Evolutionary conservation across 345 rosid genomes (phyloP), one percentile per base, ranked within the genome.

Genomic region (Mercurialis annua): DNA sequence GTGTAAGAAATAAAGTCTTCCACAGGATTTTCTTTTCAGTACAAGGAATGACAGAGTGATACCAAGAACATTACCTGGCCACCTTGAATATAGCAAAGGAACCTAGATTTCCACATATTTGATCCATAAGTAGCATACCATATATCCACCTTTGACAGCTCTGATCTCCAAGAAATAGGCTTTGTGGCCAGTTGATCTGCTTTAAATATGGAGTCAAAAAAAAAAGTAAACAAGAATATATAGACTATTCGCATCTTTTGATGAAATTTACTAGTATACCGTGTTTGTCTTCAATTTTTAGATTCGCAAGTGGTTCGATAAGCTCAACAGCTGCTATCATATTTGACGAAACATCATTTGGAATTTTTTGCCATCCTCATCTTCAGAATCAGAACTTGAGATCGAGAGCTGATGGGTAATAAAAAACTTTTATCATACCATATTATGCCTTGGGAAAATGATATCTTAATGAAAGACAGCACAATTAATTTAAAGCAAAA

Each of bases 81-180:
- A 21, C 96, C 97, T 79, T 83, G 71, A 68, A 92, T 82, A 68
- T 90, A 92, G 86, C 97, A 90, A 27, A 85, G 80, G 75, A 92
- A 87, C 78, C 97, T 83, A 7, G 86, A 58, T 71, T 81, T 83
- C 93, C 97, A 84, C 88, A 92, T 84, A 81, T 83, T 92, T 60
- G 90, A 88, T 62, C 98, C 98, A 78, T 48, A 92, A 74, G 82
- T 29, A 55, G 97, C 97, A 82, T 92, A 90, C 90, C 93, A 92
- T 70, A 92, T 31, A 33, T 87, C 93, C 65, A 72, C 67, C 69
- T 81, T 88, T 18, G 97, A 80, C 5, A 85, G 82, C 67, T 77
- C 87, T 38, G 86, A 72, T 77, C 96, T 83, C 98, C 97, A 90
- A 11, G 73, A 30, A 43, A 62, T 54, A 60, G 81, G 65, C 51